Evolutionary conservation across 176 grass and related monocot species (phyloP), one percentile per base, ranked within the genome.

Genomic region (Aechmea fasciata): DNA sequence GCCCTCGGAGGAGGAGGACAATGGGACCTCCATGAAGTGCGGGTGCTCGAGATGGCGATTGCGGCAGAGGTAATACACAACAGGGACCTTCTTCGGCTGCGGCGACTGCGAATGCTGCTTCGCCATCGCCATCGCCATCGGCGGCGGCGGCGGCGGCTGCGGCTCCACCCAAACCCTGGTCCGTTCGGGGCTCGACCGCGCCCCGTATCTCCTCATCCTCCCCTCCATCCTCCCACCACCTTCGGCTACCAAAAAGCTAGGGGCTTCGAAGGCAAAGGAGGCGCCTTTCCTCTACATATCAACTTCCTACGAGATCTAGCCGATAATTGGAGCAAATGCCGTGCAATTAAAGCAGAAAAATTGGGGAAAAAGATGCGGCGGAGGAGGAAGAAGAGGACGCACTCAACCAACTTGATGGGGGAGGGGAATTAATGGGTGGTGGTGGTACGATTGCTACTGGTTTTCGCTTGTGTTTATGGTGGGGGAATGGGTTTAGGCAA

Each of bases 21-120:
- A 41, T 17, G 95, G 84, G 72, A 99, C 95, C 77, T 99, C 95
- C 66, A 93, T 90, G 90, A 99, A 99, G 83, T 99, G 95, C 11
- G 95, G 95, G 67, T 99, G 95, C 78, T 99, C 95, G 48, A 99
- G 83, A 54, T 93, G 90, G 61, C 87, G 90, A 78, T 83, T 99
- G 52, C 82, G 77, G 79, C 77, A 85, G 57, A 99, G 87, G 72
- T 99, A 99, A 73, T 99, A 99, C 48, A 99, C 95, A 15, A 99
- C 95, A 2, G 95, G 82, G 11, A 99, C 87, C 72, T 81, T 90
- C 67, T 83, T 88, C 51, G 54, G 73, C 50, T 73, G 73, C 18
- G 73, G 88, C 47, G 75, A 55, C n/a, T 85, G 83, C 10, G 75
- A 83, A 41, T 80, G 69, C 82, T 99, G 33, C 33, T 41, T 41